Conservation (phyloP, 345 rosid species). For the Cardamine chenopodiifolia region DNA sequence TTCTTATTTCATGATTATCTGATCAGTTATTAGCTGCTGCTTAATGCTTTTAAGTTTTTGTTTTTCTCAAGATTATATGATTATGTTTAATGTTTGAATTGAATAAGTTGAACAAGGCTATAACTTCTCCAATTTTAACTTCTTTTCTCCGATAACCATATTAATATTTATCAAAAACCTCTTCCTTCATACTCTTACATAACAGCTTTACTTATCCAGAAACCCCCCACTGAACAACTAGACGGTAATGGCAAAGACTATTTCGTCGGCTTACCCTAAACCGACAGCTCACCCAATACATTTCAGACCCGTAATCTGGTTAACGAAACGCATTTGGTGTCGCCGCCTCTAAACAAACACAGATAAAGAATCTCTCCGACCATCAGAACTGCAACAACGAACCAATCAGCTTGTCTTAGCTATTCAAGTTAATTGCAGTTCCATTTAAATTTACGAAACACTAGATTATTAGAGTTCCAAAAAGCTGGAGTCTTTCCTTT, state of each 20-base stretch:
- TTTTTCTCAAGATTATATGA: neutral
- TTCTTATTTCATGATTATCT: neutral
- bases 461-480: neutral
- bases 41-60: neutral
- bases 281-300: neutral
- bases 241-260: neutral
- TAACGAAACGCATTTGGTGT: neutral
- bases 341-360: slow-evolving; percentile 6
- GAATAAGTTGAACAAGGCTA: slow-evolving; percentile 9
- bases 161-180: neutral
- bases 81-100: neutral
- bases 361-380: neutral
- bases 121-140: neutral
- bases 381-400: slow-evolving; percentile 5
- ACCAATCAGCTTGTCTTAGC: neutral
- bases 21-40: neutral
- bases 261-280: neutral
- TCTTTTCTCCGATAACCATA: too few species aligned
- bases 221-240: neutral
- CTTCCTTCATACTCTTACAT: neutral
- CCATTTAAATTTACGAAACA: neutral
- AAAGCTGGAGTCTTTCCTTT: too few species aligned
- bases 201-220: neutral
- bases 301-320: neutral
- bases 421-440: neutral